Evolutionary conservation across 768 basidiomycete genomes (phyloP).

Genomic region (Boletus pseudo-olivaceus): DNA sequence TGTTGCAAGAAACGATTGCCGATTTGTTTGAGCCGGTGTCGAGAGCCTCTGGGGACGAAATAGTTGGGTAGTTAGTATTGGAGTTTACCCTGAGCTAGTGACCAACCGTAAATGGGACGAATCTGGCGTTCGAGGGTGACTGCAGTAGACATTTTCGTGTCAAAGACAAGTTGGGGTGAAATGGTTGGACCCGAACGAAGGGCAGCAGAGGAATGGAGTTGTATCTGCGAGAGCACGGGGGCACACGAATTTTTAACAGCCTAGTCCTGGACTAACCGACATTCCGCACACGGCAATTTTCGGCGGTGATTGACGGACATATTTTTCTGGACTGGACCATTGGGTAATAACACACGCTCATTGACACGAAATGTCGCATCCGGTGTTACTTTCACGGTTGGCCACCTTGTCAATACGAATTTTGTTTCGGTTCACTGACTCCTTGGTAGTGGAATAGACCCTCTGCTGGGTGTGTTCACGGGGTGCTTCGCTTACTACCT

Average conservation of each 20-base stretch:
- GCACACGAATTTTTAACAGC: conserved; percentile 25
- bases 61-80: conserved; percentile 1
- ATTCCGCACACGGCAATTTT: conserved; percentile 25
- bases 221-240: conserved; percentile 3
- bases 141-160: conserved; percentile 42
- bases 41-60: conserved; percentile 59
- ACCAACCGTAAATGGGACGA: conserved; percentile 78
- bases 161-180: not conserved
- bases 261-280: conserved; percentile 20
- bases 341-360: not conserved
- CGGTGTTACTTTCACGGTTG: conserved; percentile 33
- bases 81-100: not conserved
- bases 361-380: conserved; percentile 39
- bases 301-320: conserved; percentile 18
- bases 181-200: conserved; percentile 1
- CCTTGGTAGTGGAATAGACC: conserved; percentile 56
- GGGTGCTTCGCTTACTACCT: conserved; percentile 77
- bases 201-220: not conserved
- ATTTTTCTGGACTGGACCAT: not conserved
- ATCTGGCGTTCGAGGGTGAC: conserved; percentile 76
- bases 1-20: conserved; percentile 81
- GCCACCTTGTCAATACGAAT: conserved; percentile 2
- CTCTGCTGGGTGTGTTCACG: conserved; percentile 72
- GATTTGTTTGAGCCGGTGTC: conserved; percentile 86
- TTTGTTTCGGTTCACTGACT: conserved; percentile 2